phyloP scores from a whole-genome alignment of 768 basidiomycete species.

The Lactifluus volemus region DNA sequence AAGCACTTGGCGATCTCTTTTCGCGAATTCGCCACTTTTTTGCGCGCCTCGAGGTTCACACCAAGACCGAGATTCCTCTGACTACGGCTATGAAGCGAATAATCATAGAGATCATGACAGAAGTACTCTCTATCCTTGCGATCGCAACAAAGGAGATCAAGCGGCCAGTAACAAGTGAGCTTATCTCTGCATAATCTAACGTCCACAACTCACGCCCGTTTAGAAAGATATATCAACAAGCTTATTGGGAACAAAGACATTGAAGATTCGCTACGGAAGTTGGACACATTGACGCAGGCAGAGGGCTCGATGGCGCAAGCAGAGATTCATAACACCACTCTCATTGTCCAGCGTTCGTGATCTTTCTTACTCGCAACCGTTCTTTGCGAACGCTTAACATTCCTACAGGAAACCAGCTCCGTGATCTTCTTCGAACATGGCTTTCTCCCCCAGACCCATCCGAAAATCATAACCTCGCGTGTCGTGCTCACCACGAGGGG shows the following conservation, averaged over 20 bases:
- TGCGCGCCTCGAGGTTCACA: neutral
- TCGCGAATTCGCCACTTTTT: neutral
- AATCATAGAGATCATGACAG: neutral
- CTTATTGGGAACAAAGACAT: neutral
- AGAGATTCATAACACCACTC: neutral
- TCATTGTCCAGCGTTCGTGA: neutral
- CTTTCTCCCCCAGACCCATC: constrained; percentile 28
- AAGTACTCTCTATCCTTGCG: too few relatives aligned
- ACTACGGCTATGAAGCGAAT: neutral
- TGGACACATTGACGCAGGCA: neutral
- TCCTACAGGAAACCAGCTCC: neutral
- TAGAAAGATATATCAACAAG: neutral
- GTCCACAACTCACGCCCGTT: neutral
- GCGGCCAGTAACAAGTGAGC: too few relatives aligned
- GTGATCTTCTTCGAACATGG: neutral
- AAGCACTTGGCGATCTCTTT: neutral
- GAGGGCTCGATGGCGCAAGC: neutral
- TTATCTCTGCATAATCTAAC: too few relatives aligned
- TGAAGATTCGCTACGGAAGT: neutral
- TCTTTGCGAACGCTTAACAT: too few relatives aligned
- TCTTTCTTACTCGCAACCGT: too few relatives aligned
- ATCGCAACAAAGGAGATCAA: too few relatives aligned
- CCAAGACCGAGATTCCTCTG: neutral
- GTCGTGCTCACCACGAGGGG: neutral
- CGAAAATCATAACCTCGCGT: neutral